Evolutionary conservation across 179 eudicot species (phyloP).

Genomic region (Nepenthes alata): DNA sequence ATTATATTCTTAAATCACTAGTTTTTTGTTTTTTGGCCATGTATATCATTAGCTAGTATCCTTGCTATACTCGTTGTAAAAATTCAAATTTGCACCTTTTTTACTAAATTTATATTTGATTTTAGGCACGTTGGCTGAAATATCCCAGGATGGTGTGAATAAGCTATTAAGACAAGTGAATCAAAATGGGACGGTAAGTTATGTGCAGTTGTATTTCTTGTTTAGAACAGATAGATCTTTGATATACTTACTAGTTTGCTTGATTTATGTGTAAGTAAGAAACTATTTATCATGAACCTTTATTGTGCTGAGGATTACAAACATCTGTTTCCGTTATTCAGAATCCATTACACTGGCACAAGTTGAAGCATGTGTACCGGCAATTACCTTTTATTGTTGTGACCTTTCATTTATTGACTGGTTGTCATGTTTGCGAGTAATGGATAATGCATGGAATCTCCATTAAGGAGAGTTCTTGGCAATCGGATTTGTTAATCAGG

Average conservation of each 20-base stretch:
- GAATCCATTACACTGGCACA: too few species aligned
- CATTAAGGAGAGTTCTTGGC: too few species aligned
- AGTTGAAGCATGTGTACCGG: too few species aligned
- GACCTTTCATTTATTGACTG: too few species aligned
- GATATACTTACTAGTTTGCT: not conserved
- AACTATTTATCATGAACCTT: not conserved
- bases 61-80: too few species aligned
- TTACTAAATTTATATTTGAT: not conserved
- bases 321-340: not conserved
- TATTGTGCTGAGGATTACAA: not conserved
- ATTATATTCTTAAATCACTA: too few species aligned
- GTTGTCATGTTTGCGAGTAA: too few species aligned
- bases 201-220: not conserved
- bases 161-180: constrained; percentile 28
- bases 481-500: too few species aligned
- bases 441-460: too few species aligned
- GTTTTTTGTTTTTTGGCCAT: too few species aligned
- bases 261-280: not conserved
- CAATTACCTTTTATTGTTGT: too few species aligned
- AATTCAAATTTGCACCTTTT: not conserved
- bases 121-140: constrained; percentile 30
- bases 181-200: constrained; percentile 14
- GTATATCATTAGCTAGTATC: too few species aligned
- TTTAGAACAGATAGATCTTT: constrained; percentile 3
- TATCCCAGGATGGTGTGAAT: constrained; percentile 33